Evolutionary conservation across 495 filamentous ascomycete genomes (phyloP), one percentile per base, ranked within the genome.

Genomic region (Pyronema domesticum): DNA sequence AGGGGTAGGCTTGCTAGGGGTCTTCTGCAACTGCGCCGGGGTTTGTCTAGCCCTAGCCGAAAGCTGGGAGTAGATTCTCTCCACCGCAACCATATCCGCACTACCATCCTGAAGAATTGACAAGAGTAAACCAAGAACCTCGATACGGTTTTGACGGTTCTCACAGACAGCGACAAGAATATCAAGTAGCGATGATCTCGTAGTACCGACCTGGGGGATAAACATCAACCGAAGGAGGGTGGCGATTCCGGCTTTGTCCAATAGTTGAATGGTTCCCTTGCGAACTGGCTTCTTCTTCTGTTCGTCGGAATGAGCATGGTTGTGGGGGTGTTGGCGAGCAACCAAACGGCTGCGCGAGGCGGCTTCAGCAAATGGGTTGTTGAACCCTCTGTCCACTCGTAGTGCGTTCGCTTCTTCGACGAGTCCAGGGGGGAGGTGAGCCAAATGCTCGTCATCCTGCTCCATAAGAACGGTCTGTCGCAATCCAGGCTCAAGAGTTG

Each of bases 61-160:
- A 3, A 99, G 75, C 54, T 95, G 87, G 50, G 84, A 77, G 65
- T 96, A 99, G 69, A 86, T 95, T 56, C 88, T 78, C 68, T 99
- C 91, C 34, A 99, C 87, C 6, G 91, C 89, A 54, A 81, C 80
- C 67, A 93, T 81, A 70, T 99, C 93, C 13, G 79, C 77, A 67
- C 85, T 95, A 49, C 91, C 93, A 65, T 99, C 91, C 62, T 95
- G 91, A n/a, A 99, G 71, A 57, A 99, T 89, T 56, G 88, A 87
- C 8, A 99, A 77, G 33, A 99, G 72, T 47, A 88, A 80, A 64
- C 83, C 91, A 66, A 99, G 80, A n/a, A 96, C 86, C 63, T 99
- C 91, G 4, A 86, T 78, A 37, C 91, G 79, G 63, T 91, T 96
- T 59, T 95, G 88, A 10, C 85, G 80, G 65, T 99, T 96, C 69